Conservation (phyloP, 345 rosid genomes). For the Ceriops decandra region DNA sequence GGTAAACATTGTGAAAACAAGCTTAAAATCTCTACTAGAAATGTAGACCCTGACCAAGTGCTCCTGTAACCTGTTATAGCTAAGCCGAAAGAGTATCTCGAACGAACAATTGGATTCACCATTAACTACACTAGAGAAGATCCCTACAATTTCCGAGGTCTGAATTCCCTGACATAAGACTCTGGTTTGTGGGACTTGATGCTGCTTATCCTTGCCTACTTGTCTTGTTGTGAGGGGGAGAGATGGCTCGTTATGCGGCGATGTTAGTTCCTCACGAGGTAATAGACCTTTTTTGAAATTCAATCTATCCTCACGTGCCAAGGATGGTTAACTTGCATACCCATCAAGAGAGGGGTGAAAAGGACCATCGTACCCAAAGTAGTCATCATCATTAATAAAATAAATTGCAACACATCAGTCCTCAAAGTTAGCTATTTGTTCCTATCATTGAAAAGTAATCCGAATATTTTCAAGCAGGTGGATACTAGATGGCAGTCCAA, state of each 20-base stretch:
- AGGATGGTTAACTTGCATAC: too few species aligned
- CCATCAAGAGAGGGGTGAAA: too few species aligned
- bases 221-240: slow-evolving; percentile 73
- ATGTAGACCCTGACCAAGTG: neutral
- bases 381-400: too few species aligned
- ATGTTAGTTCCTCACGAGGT: slow-evolving; percentile 89
- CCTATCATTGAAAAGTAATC: too few species aligned
- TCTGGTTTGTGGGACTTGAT: slow-evolving; percentile 90
- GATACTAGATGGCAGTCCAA: too few species aligned
- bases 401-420: too few species aligned
- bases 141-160: slow-evolving; percentile 63
- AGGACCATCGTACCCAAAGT: too few species aligned
- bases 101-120: slow-evolving; percentile 4
- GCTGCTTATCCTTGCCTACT: slow-evolving; percentile 84
- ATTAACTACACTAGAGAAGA: slow-evolving; percentile 70
- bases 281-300: too few species aligned
- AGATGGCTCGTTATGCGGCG: slow-evolving; percentile 82
- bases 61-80: slow-evolving; percentile 21
- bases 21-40: neutral
- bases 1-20: slow-evolving; percentile 31
- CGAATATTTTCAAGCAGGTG: too few species aligned
- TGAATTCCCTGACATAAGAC: slow-evolving; percentile 75
- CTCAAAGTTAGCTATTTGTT: too few species aligned
- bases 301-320: too few species aligned
- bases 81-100: slow-evolving; percentile 57